Percentiles rank a stretch among this genome's conserved stretches.
Evolutionary conservation across 1,284 basidiomycete species (phyloP).

Genomic region (Rhodotorula sp.): DNA sequence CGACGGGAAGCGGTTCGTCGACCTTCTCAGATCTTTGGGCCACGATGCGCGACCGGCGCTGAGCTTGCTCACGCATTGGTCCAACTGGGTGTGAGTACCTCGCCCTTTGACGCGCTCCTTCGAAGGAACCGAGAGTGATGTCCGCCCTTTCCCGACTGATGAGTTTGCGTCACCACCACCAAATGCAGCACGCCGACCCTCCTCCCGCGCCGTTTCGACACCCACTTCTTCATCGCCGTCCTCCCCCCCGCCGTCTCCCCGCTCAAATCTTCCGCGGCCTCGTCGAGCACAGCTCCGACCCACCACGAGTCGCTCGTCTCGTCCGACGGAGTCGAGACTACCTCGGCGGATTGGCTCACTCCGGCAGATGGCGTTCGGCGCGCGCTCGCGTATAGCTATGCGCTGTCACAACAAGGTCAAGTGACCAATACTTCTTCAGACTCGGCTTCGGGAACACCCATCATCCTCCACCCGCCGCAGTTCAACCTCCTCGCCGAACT

Average conservation of each 20-base stretch:
- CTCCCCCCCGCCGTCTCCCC: constrained; percentile 26
- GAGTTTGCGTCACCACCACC: neutral
- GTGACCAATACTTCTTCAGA: neutral
- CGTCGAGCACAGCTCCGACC: constrained; percentile 17
- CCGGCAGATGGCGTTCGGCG: constrained; percentile 35
- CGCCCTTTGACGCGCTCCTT: too few relatives aligned
- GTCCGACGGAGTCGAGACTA: constrained; percentile 34
- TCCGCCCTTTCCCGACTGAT: neutral
- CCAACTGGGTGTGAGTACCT: constrained; percentile 40
- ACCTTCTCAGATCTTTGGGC: constrained; percentile 13
- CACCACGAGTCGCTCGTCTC: constrained; percentile 30
- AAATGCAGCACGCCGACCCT: constrained; percentile 26
- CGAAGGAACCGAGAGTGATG: too few relatives aligned
- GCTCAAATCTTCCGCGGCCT: neutral
- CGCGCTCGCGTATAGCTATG: constrained; percentile 22
- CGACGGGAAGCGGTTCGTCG: constrained; percentile 8
- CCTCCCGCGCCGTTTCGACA: constrained; percentile 43
- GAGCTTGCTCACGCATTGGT: constrained; percentile 26
- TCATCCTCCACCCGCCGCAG: constrained; percentile 42
- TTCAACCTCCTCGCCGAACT: constrained; percentile 42
- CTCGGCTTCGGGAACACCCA: constrained; percentile 1
- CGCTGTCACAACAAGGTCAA: neutral
- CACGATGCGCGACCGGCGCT: constrained; percentile 2
- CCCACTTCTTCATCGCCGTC: constrained; percentile 43
- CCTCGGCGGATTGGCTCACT: constrained; percentile 38